Base-by-base conservation (phyloP, 805 yeast genomes). In the Saccharomycopsis selenospora region DNA sequence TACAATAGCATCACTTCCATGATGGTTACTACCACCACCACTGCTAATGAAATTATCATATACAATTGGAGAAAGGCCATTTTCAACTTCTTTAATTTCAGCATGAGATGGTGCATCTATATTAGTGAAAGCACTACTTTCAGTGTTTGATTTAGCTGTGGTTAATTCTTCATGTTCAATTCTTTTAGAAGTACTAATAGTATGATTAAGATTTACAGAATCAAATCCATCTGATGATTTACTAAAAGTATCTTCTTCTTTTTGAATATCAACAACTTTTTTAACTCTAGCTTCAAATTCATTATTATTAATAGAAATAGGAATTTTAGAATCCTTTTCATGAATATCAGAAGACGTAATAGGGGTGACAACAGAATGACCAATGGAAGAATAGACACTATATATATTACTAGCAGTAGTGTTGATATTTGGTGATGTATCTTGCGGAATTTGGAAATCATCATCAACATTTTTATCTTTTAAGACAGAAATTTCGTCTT, bases 41-140 rank as follows among this genome's bases (percentile, higher is more conserved):
- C 17, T 33, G 38, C 18, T 33, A 17, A 20, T 20, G 17, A 33
- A 33, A 14, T 24, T 40, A 27, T 45, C 41, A 24, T 36, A 44
- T 3, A 33, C 48, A 11, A 50, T 29, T 33, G 44, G 55, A 25
- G 26, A 40, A 26, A 50, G 17, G 10, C 52, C 54, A 45, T 53
- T 45, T 8, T 45, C 54, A 4, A 40, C 47, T 27, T 48, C 51
- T 24, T 52, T 46, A 27, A 33, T 45, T 3, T 47, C 55, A 7
- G 48, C 46, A 14, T 50, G 46, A n/a, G 49, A 44, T 22, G 51
- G 51, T 3, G 43, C 33, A 4, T 50, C 54, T 36, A 53, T 50
- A 40, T 53, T 50, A 5, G 54, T 53, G 26, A 53, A 53, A 13
- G 47, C 54, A 33, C 54, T 50, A 26, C 56, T 53, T 42, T 50